Evolutionary conservation across 1,284 basidiomycete genomes (phyloP).

Genomic region (Rhodotorula sp.): DNA sequence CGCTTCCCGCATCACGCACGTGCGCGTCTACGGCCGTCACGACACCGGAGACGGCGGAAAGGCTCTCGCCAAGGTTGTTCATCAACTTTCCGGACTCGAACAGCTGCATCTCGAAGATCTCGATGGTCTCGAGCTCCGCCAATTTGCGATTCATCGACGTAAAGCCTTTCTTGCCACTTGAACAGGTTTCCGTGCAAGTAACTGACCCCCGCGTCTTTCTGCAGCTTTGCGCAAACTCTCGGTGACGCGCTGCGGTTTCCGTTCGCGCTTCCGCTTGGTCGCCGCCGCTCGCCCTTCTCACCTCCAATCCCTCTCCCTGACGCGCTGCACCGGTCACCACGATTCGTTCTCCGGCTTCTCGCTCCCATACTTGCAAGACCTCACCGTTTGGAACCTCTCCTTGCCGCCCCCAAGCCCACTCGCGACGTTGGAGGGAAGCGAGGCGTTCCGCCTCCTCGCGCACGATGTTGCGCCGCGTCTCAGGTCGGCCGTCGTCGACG

Average conservation of each 20-base stretch:
- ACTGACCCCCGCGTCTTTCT: not conserved
- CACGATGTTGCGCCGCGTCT: not conserved
- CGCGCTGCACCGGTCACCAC: conserved; percentile 22
- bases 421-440: conserved; percentile 16
- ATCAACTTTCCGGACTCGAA: conserved; percentile 12
- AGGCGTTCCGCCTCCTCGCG: conserved; percentile 16
- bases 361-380: conserved; percentile 4
- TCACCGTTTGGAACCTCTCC: conserved; percentile 15
- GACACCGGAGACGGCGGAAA: conserved; percentile 11
- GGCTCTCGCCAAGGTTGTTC: conserved; percentile 12
- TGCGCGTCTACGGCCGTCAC: conserved; percentile 11
- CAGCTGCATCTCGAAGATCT: conserved; percentile 20
- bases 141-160: conserved; percentile 9
- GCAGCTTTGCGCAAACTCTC: conserved; percentile 10
- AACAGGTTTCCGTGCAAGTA: not conserved
- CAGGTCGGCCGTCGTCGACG: conserved; percentile 5
- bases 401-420: conserved; percentile 23
- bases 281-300: not conserved
- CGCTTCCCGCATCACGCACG: not conserved
- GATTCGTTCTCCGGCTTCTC: conserved; percentile 23
- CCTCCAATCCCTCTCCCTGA: conserved; percentile 14
- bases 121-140: conserved; percentile 23
- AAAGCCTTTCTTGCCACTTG: not conserved
- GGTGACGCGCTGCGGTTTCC: conserved; percentile 22
- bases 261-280: conserved; percentile 22